Percentiles rank a stretch among this genome's conserved stretches.
phyloP scores from a whole-genome alignment of 495 filamentous ascomycete species.

The Neurospora cerealis region DNA sequence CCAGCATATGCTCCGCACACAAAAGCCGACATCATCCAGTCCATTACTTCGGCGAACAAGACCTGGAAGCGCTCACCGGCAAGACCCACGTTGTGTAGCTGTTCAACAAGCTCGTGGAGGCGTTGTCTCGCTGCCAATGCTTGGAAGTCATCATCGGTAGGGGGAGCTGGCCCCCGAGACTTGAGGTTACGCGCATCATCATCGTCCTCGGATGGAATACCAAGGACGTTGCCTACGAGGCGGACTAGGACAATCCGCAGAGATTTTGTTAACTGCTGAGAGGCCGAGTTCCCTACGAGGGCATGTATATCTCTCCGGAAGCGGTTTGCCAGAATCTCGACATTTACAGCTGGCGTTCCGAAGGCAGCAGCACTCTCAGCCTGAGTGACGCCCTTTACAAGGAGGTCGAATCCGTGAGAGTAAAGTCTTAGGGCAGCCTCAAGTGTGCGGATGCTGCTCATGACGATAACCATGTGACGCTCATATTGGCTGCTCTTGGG shows the following conservation, averaged over 20 bases:
- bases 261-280: constrained; percentile 40
- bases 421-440: constrained; percentile 42
- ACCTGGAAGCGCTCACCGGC: constrained; percentile 66
- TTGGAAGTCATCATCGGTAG: constrained; percentile 11
- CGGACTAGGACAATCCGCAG: constrained; percentile 44
- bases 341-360: constrained; percentile 10
- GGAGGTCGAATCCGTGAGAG: constrained; percentile 34
- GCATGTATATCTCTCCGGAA: constrained; percentile 54
- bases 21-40: constrained; percentile 56
- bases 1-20: constrained; percentile 50
- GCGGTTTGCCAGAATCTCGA: constrained; percentile 31
- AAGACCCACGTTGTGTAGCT: constrained; percentile 60
- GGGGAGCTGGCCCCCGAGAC: constrained; percentile 10
- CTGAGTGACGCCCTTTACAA: constrained; percentile 27
- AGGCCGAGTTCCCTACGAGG: constrained; percentile 55
- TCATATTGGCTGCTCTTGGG: constrained; percentile 14
- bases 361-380: constrained; percentile 1
- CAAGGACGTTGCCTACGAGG: constrained; percentile 46
- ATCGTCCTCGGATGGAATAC: constrained; percentile 28
- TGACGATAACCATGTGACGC: constrained; percentile 30
- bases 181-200: constrained; percentile 4
- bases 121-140: constrained; percentile 39
- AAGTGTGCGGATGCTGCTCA: constrained; percentile 38
- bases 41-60: constrained; percentile 67
- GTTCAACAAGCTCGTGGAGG: constrained; percentile 47